These are phyloP conservation scores for Uromyces viciae-fabae DNA, from an alignment of 1,284 basidiomycete species.

Conservation along the genomic window DNA sequence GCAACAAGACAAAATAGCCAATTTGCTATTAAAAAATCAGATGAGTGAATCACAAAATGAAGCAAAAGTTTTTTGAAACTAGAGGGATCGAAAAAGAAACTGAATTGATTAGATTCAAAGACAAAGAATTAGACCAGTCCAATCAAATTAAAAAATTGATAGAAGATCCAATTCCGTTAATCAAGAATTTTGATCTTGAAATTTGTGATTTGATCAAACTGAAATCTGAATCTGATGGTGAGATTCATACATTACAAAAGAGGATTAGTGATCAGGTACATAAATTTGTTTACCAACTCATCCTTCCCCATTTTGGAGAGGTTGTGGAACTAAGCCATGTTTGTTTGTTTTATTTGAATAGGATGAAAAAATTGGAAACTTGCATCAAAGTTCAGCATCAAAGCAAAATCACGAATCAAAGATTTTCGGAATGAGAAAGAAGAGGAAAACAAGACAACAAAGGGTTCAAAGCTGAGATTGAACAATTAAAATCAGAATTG, in stretches of 20 bases:
- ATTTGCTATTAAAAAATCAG: not conserved
- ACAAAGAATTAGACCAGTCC: not conserved
- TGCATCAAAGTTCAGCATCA: conserved; percentile 23
- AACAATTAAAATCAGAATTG: not conserved
- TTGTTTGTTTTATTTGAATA: conserved; percentile 7
- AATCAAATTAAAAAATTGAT: conserved; percentile 10
- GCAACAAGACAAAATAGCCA: not conserved
- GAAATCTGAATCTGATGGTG: conserved; percentile 22
- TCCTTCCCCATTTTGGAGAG: no score
- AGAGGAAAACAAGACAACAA: conserved; percentile 24
- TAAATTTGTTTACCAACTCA: not conserved
- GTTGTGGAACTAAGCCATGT: not conserved
- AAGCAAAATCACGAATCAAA: conserved; percentile 34
- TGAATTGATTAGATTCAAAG: conserved; percentile 9
- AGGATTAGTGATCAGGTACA: conserved; percentile 26
- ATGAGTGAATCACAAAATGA: conserved; percentile 19
- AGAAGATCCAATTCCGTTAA: conserved; percentile 7
- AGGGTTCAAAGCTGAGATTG: not conserved
- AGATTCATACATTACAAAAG: conserved; percentile 19
- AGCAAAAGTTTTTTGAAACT: not conserved
- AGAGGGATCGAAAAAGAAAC: not conserved
- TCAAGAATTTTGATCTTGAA: conserved; percentile 22
- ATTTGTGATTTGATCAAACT: conserved; percentile 1
- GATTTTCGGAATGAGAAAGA: conserved; percentile 21
- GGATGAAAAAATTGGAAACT: conserved; percentile 40